Percentiles rank a stretch among this genome's conserved stretches.
Evolutionary conservation across 2,329 filamentous ascomycete species (phyloP).

Genomic region (Verticillium nubilum): DNA sequence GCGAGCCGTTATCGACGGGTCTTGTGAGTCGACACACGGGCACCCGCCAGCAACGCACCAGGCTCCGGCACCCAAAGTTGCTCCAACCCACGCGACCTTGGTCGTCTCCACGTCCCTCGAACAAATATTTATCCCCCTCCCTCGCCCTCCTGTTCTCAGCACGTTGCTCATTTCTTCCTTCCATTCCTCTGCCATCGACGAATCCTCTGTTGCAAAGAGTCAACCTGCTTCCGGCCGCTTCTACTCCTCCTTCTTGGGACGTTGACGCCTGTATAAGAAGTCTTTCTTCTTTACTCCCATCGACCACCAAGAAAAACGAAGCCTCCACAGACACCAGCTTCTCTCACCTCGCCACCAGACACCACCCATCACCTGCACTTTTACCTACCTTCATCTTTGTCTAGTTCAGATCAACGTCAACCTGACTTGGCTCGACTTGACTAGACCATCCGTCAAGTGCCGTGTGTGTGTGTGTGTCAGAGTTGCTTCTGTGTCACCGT

Average conservation of each 20-base stretch:
- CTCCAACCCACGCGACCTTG: not conserved
- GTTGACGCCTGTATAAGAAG: conserved; percentile 5
- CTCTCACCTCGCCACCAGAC: not conserved
- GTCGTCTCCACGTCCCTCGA: not conserved
- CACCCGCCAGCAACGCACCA: not conserved
- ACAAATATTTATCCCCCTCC: not conserved
- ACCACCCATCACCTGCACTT: conserved; percentile 1
- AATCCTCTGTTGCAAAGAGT: not conserved
- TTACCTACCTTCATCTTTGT: not conserved
- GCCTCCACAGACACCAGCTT: not conserved
- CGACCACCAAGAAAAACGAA: not conserved
- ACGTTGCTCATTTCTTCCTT: not conserved
- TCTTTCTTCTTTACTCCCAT: not conserved
- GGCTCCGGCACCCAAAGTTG: not conserved
- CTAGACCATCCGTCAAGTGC: conserved; percentile 7
- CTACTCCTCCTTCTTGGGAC: not conserved
- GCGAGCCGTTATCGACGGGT: not conserved
- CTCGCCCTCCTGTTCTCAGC: not conserved
- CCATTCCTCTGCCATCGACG: not conserved
- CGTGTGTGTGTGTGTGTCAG: conserved; percentile 12
- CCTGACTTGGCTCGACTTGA: conserved; percentile 2
- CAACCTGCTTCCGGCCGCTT: not conserved
- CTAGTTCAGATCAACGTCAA: not conserved
- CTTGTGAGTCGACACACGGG: not conserved
- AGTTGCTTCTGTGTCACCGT: conserved; percentile 32